A percentile compares a stretch with the other conserved stretches of the same genome.
Conservation (phyloP, 1,284 basidiomycete species). For the Papiliotrema terrestris region DNA sequence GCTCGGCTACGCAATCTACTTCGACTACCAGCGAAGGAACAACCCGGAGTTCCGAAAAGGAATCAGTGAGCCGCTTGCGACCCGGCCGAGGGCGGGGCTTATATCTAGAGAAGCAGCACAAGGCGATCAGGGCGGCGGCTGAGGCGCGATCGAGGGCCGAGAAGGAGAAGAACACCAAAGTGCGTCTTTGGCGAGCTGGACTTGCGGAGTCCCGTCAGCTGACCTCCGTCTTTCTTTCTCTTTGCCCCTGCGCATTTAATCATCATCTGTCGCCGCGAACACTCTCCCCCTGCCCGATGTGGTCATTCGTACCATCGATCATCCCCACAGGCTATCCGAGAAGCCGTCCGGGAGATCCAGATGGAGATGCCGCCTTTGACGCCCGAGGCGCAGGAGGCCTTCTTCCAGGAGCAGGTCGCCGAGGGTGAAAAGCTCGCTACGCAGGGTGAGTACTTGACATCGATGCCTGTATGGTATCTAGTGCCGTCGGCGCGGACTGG, state of each 20-base stretch:
- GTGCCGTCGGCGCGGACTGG: no score
- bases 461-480: no score
- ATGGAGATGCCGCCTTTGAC: constrained; percentile 57
- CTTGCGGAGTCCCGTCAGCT: neutral
- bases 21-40: constrained; percentile 90
- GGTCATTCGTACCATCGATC: constrained; percentile 18
- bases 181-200: constrained; percentile 13
- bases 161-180: constrained; percentile 48
- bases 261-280: no score
- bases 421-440: constrained; percentile 79
- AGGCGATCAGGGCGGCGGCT: constrained; percentile 60
- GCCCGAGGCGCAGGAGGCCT: constrained; percentile 74
- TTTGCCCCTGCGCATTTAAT: neutral
- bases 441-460: constrained; percentile 64
- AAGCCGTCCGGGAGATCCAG: constrained; percentile 30
- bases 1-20: constrained; percentile 81
- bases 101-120: constrained; percentile 76
- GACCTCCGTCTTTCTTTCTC: neutral
- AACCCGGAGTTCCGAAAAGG: constrained; percentile 83
- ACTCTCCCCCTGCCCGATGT: neutral
- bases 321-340: constrained; percentile 43
- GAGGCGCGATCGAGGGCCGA: constrained; percentile 59
- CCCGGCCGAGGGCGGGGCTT: constrained; percentile 5
- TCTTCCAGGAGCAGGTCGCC: constrained; percentile 86
- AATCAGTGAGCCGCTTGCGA: constrained; percentile 62